phyloP scores from a whole-genome alignment of 768 basidiomycete genomes.

The Fomitopsis pulvina region DNA sequence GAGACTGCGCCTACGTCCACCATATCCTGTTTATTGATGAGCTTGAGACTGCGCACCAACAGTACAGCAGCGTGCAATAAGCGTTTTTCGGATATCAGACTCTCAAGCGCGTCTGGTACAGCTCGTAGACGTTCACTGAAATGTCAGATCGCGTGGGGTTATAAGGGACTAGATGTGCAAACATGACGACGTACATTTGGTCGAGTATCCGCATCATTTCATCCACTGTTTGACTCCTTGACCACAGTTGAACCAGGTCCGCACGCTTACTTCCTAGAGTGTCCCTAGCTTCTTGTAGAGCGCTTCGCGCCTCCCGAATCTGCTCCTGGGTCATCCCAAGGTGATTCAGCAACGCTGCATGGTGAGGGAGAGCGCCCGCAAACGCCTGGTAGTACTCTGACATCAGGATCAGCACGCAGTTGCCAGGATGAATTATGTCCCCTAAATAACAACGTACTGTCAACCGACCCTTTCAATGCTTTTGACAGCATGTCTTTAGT shows the following conservation, averaged over 20 bases:
- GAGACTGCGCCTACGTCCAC: slow-evolving; percentile 91
- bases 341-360: slow-evolving; percentile 69
- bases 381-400: slow-evolving; percentile 91
- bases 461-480: slow-evolving; percentile 82
- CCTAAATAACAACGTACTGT: slow-evolving; percentile 47
- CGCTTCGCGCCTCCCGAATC: slow-evolving; percentile 59
- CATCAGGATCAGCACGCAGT: slow-evolving; percentile 7
- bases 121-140: slow-evolving; percentile 82
- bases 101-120: slow-evolving; percentile 88
- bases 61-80: slow-evolving; percentile 84
- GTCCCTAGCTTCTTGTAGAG: slow-evolving; percentile 76
- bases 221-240: slow-evolving; percentile 82
- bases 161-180: neutral
- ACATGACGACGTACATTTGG: slow-evolving; percentile 63
- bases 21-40: slow-evolving; percentile 89
- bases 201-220: slow-evolving; percentile 95
- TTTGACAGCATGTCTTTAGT: slow-evolving; percentile 74
- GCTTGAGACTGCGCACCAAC: slow-evolving; percentile 81
- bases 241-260: slow-evolving; percentile 87
- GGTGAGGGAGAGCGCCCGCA: slow-evolving; percentile 89
- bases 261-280: slow-evolving; percentile 74
- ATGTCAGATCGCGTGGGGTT: slow-evolving; percentile 2
- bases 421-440: neutral
- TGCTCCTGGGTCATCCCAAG: slow-evolving; percentile 71
- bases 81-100: slow-evolving; percentile 92